These are phyloP conservation scores for Aulographum hederae DNA, from an alignment of 2,329 filamentous ascomycete genomes.

Conservation along the genomic window DNA sequence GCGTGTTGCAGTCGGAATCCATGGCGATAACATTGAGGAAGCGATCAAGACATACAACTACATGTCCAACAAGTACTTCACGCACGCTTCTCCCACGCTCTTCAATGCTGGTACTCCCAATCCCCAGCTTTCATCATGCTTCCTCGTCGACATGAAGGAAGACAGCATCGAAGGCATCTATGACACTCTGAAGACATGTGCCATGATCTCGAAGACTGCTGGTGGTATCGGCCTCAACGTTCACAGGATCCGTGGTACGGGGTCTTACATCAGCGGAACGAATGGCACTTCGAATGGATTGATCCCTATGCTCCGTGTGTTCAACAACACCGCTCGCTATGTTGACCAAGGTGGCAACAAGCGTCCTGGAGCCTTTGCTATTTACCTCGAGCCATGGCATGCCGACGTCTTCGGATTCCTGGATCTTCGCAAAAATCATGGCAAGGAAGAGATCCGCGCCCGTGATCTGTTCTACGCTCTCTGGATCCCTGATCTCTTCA, in stretches of 20 bases:
- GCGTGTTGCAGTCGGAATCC: slow-evolving; percentile 94
- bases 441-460: slow-evolving; percentile 93
- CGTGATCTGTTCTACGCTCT: slow-evolving; percentile 95
- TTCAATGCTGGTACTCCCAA: slow-evolving; percentile 96
- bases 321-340: slow-evolving; percentile 98
- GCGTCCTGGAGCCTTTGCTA: slow-evolving; percentile 92
- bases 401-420: slow-evolving; percentile 95
- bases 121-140: slow-evolving; percentile 91
- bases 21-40: slow-evolving; percentile 85
- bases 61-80: slow-evolving; percentile 98
- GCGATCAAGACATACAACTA: slow-evolving; percentile 96
- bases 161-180: slow-evolving; percentile 99
- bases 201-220: slow-evolving; percentile 99
- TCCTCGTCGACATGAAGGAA: slow-evolving; percentile 98
- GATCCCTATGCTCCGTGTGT: slow-evolving; percentile 93
- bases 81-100: slow-evolving; percentile 89
- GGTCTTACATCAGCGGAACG: slow-evolving; percentile 94
- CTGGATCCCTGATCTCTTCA: slow-evolving; percentile 98
- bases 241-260: slow-evolving; percentile 90
- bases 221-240: slow-evolving; percentile 94
- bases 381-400: slow-evolving; percentile 98
- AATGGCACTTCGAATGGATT: slow-evolving; percentile 97
- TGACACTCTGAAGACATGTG: slow-evolving; percentile 96
- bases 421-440: slow-evolving; percentile 96
- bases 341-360: slow-evolving; percentile 99